These are phyloP conservation scores for Kodamaea anthophila DNA, from an alignment of 1,139 yeast genomes.

Conservation along the genomic window DNA sequence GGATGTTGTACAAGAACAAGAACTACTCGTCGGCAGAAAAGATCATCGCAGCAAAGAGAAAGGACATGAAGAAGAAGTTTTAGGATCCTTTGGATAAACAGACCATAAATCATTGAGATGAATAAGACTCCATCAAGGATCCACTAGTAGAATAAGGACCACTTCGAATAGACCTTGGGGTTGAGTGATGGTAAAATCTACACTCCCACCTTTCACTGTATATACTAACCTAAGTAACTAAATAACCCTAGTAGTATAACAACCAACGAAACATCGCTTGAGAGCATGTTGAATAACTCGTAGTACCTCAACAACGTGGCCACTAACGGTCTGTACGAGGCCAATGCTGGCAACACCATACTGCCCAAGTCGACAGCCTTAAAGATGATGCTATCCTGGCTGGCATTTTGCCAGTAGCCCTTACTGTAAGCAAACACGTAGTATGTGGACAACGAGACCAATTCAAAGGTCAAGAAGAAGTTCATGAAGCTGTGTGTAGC, in stretches of 20 bases:
- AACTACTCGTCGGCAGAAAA: conserved; percentile 34
- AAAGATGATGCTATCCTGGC: conserved; percentile 24
- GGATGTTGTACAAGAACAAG: conserved; percentile 26
- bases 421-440: conserved; percentile 24
- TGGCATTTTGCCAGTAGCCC: conserved; percentile 19
- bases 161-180: no score
- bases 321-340: conserved; percentile 24
- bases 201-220: no score
- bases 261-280: conserved; percentile 35
- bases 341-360: conserved; percentile 33
- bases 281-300: conserved; percentile 31
- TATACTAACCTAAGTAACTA: conserved; percentile 16
- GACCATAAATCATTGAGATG: no score
- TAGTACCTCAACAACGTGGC: conserved; percentile 30
- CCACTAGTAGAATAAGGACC: no score
- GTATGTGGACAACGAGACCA: conserved; percentile 29
- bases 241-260: conserved; percentile 36
- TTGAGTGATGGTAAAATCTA: no score
- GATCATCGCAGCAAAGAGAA: conserved; percentile 36
- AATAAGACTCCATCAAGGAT: no score
- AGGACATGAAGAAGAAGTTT: conserved; percentile 25
- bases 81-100: no score
- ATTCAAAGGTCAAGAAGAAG: conserved; percentile 29
- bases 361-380: conserved; percentile 29
- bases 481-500: conserved; percentile 20